These are phyloP conservation scores for Fusarium heterosporum DNA, from an alignment of 2,329 filamentous ascomycete genomes.

Conservation along the genomic window DNA sequence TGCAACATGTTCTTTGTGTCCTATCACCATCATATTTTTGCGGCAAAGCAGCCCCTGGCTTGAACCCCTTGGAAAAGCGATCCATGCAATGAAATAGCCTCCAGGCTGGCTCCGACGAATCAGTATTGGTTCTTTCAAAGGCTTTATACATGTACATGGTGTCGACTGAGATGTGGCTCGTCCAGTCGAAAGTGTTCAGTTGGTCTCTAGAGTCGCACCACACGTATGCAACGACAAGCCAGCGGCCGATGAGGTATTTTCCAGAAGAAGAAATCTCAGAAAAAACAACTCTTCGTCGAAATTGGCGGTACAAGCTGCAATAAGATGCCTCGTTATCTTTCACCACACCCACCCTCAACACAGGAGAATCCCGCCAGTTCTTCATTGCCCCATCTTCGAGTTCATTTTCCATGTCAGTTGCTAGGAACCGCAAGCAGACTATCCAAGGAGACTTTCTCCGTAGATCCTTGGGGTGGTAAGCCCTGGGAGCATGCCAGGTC, in stretches of 20 bases:
- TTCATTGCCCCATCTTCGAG: not conserved
- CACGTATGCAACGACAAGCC: constrained; percentile 1
- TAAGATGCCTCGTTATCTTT: not conserved
- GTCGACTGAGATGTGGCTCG: not conserved
- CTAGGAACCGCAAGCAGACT: not conserved
- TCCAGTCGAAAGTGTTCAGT: not conserved
- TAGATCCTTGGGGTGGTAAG: not conserved
- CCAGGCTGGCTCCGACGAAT: not conserved
- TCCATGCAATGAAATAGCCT: not conserved
- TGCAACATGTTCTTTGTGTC: not conserved
- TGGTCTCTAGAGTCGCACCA: not conserved
- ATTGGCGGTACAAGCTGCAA: not conserved
- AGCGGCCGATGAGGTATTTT: not conserved
- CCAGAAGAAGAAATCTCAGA: not conserved
- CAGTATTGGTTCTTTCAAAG: not conserved
- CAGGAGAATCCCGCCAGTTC: not conserved
- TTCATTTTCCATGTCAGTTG: not conserved
- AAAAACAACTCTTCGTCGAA: not conserved
- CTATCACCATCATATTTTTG: not conserved
- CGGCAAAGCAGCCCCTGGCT: not conserved
- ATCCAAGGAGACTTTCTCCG: not conserved
- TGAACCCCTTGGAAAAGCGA: not conserved
- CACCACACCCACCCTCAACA: not conserved
- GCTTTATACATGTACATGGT: not conserved
- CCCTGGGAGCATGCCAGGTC: not conserved